phyloP scores from a whole-genome alignment of 2,329 filamentous ascomycete species.

The Bipolaris gigantea region DNA sequence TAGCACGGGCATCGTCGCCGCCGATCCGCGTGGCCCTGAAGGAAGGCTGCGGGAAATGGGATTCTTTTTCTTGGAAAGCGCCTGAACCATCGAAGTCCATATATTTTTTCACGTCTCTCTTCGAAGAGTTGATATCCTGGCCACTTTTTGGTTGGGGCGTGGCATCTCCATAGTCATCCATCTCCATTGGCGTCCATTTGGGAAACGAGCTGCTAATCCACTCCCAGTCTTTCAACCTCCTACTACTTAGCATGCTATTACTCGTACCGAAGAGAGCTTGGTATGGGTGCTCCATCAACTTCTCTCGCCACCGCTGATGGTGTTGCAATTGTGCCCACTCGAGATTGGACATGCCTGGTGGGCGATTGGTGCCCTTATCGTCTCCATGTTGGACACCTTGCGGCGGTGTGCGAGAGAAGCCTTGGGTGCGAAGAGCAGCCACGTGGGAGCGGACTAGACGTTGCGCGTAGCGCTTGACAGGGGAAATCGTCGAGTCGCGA shows the following conservation, averaged over 20 bases:
- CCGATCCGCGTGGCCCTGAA: slow-evolving; percentile 21
- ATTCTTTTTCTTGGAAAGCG: not conserved
- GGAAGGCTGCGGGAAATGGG: slow-evolving; percentile 20
- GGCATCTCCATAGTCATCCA: slow-evolving; percentile 14
- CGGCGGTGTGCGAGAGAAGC: slow-evolving; percentile 33
- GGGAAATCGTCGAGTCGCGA: slow-evolving; percentile 30
- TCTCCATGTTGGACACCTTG: slow-evolving; percentile 28
- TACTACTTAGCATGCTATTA: slow-evolving; percentile 38
- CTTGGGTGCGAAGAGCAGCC: slow-evolving; percentile 27
- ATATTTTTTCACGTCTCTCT: slow-evolving; percentile 21
- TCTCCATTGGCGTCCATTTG: slow-evolving; percentile 38
- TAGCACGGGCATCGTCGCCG: slow-evolving; percentile 21
- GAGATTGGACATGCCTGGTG: slow-evolving; percentile 30
- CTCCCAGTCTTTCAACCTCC: slow-evolving; percentile 35
- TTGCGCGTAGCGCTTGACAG: slow-evolving; percentile 28
- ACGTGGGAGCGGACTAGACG: slow-evolving; percentile 28
- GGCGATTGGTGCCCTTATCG: slow-evolving; percentile 18
- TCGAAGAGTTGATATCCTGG: not conserved
- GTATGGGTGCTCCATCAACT: slow-evolving; percentile 48
- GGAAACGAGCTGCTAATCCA: slow-evolving; percentile 37
- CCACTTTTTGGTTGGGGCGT: not conserved
- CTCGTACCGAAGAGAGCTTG: slow-evolving; percentile 49
- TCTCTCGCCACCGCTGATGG: slow-evolving; percentile 33
- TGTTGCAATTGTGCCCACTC: slow-evolving; percentile 38
- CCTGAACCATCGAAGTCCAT: slow-evolving; percentile 1